Percentiles rank a stretch among this genome's conserved stretches.
phyloP scores from a whole-genome alignment of 257 asterid species.

The Ilex aquifolium region DNA sequence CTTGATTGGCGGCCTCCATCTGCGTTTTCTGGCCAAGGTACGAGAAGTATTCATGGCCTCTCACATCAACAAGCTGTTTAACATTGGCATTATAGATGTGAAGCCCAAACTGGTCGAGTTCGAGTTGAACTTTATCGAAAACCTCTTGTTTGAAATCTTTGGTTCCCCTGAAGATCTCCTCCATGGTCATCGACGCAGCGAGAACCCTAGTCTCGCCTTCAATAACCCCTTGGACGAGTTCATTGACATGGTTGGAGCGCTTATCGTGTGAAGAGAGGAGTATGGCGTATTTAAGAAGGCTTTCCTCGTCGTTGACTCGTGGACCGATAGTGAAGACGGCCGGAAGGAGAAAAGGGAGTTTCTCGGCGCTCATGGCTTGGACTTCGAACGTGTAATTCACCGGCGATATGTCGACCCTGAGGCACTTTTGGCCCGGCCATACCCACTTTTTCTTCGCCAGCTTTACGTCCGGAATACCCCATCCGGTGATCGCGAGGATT shows the following conservation, averaged over 20 bases:
- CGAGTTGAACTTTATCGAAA: slow-evolving; percentile 57
- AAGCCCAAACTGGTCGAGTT: slow-evolving; percentile 55
- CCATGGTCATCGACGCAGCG: slow-evolving; percentile 77
- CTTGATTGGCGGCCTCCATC: slow-evolving; percentile 70
- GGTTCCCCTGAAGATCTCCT: slow-evolving; percentile 49
- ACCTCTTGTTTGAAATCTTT: slow-evolving; percentile 57
- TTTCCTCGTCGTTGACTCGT: slow-evolving; percentile 24
- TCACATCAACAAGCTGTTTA: slow-evolving; percentile 67
- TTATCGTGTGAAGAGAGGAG: slow-evolving; percentile 60
- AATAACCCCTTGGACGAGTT: slow-evolving; percentile 58
- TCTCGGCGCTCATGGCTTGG: slow-evolving; percentile 79
- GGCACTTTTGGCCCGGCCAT: slow-evolving; percentile 45
- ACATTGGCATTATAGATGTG: slow-evolving; percentile 64
- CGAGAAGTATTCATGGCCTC: slow-evolving; percentile 63
- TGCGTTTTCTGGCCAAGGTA: slow-evolving; percentile 62
- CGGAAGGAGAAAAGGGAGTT: slow-evolving; percentile 63
- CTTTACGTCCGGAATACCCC: slow-evolving; percentile 35
- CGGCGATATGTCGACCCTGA: slow-evolving; percentile 44
- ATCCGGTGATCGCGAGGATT: slow-evolving; percentile 58
- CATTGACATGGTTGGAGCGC: slow-evolving; percentile 48
- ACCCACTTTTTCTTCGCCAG: slow-evolving; percentile 57
- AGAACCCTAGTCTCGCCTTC: slow-evolving; percentile 72
- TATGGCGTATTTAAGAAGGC: slow-evolving; percentile 51
- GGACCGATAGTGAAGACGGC: slow-evolving; percentile 81
- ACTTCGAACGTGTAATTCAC: slow-evolving; percentile 72